phyloP scores from a whole-genome alignment of 306 rosid species.

The Inga leiocalycina region DNA sequence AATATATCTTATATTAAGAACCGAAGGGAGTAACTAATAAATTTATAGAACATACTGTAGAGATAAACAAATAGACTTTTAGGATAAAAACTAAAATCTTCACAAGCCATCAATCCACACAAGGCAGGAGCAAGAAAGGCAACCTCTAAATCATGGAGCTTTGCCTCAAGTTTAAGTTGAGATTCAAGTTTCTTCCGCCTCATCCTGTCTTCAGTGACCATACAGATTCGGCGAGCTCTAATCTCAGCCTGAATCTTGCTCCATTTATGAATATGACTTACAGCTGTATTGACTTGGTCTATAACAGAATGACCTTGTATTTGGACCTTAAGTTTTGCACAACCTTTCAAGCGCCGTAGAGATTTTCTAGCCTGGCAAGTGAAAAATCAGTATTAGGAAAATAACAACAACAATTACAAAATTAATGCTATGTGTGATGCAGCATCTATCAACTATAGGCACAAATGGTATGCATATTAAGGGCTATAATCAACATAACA shows the following conservation, averaged over 20 bases:
- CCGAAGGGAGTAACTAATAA: neutral
- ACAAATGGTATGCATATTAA: conserved; percentile 8
- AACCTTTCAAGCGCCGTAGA: conserved; percentile 71
- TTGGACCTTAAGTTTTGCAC: conserved; percentile 61
- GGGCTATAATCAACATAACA: conserved; percentile 4
- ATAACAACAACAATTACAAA: conserved; percentile 1
- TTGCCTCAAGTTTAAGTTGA: conserved; percentile 92
- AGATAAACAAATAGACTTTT: neutral
- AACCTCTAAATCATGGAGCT: conserved; percentile 90
- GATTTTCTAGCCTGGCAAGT: conserved; percentile 75
- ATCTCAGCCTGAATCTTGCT: conserved; percentile 76
- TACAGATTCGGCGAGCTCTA: conserved; percentile 77
- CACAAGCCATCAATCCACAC: conserved; percentile 7
- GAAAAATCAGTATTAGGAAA: conserved; percentile 29
- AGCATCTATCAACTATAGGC: conserved; percentile 13
- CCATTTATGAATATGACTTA: conserved; percentile 87
- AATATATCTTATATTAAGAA: too few relatives aligned
- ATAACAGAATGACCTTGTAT: conserved; percentile 56
- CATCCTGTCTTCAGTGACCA: conserved; percentile 90
- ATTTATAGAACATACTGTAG: neutral
- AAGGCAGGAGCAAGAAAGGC: conserved; percentile 28
- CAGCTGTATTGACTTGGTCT: conserved; percentile 74
- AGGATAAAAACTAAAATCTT: neutral
- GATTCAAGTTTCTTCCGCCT: conserved; percentile 79
- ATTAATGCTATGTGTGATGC: neutral